Base-by-base conservation (phyloP, 2,329 filamentous ascomycete species). In the Bimuria novae-zelandiae region DNA sequence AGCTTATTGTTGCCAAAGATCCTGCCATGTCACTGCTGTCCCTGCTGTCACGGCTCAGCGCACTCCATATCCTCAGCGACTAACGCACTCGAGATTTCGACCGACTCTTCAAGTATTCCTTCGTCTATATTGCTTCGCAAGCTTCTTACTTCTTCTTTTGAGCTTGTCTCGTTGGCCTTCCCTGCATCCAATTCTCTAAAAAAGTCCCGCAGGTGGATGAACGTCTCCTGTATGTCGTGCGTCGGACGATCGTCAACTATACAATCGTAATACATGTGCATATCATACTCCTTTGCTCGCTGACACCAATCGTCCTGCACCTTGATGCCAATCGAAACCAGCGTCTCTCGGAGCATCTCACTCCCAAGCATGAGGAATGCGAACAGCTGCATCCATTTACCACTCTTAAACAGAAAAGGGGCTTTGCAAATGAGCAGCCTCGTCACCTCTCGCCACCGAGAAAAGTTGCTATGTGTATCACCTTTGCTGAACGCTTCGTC, bases 141-240 rank as follows among this genome's bases (percentile, higher is more conserved):
- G n/a, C n/a, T n/a, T n/a, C n/a, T n/a, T n/a, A n/a, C n/a, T n/a
- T n/a, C n/a, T n/a, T n/a, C n/a, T n/a, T n/a, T n/a, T n/a, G n/a
- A n/a, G n/a, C n/a, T 10, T 10, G 25, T 27, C 14, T 44, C 32
- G 4, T 16, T 17, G 10, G 30, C 11, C 27, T 43, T 39, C 16
- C 39, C 46, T n/a, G 42, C 23, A n/a, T 12, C 16, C 23, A 55
- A 16, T 0, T 49, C 43, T n/a, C 52, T 39, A 22, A 55, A 55
- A 37, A 55, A 55, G 8, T 55, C 52, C 30, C 52, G 35, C 17
- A 55, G 27, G 21, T 46, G 21, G 21, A 55, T 39, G 21, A 51
- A 55, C 10, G 52, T 55, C 27, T 55, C 52, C 17, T 51, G 52
- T 22, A 55, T 55, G 19, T 55, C 52, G 22, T 55, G 52, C 11